Base-by-base conservation (phyloP, 2,329 filamentous ascomycete species). In the Orbilia javanica region DNA sequence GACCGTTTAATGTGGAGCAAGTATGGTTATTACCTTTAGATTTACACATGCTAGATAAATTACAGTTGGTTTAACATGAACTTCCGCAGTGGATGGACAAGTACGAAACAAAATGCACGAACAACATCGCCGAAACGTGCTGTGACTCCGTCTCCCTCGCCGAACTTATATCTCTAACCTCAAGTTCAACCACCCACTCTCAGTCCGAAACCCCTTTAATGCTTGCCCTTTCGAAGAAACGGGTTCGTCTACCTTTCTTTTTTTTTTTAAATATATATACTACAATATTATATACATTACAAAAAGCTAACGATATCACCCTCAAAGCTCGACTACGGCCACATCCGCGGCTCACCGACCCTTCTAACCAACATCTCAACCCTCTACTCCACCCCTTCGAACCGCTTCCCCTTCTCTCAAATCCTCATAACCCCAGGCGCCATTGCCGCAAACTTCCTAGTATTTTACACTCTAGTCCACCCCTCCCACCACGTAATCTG, bases 401-500 rank as follows among this genome's bases (percentile, higher is more conserved):
- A 85, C 4, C 82, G 89, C 10, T 83, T 86, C 18, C 85, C 83
- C 0, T 60, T 60, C 55, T 89, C 93, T 15, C 90, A 92, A 81
- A 87, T 97, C 53, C 84, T 96, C 66, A 90, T 95, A 74, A 93
- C 92, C 0, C 89, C 91, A 31, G 94, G 94, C 8, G 93, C 93
- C 13, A 96, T 96, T 63, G 87, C 89, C 4, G 93, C 93, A n/a
- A 97, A 97, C 82, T 93, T 93, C 81, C 85, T 96, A n/a, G 85
- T 90, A 1, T 87, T 96, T 6, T 94, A 94, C 83, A 87, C 90
- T 0, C 86, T 96, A 5, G 83, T 96, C 1, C 88, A 89, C 0
- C 88, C 90, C 0, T 92, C 90, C 0, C 93, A 97, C 82, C 93
- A 97, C 86, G 91, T 95, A 55, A 88, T 97, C 74, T 96, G 92